Evolutionary conservation across 2,329 filamentous ascomycete genomes (phyloP).

Genomic region (Pseudocercospora fuligena): DNA sequence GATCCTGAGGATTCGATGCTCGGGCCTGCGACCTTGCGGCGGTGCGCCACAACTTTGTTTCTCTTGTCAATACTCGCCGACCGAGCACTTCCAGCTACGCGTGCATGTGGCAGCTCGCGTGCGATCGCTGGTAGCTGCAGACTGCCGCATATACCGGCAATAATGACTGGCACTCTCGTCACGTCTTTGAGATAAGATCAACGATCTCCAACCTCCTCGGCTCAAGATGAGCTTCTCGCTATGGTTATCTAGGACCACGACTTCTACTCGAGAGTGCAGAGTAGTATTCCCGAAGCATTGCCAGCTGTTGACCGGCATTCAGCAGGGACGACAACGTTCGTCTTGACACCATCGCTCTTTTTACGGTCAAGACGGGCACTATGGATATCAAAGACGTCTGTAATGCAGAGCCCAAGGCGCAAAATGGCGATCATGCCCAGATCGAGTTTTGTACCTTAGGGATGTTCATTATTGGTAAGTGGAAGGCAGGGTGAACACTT

Average conservation of each 20-base stretch:
- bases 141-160: neutral
- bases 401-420: neutral
- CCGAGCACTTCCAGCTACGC: neutral
- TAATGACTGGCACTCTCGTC: neutral
- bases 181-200: neutral
- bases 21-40: neutral
- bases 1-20: slow-evolving; percentile 1
- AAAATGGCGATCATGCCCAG: neutral
- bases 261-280: slow-evolving; percentile 3
- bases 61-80: slow-evolving; percentile 4
- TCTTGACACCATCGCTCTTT: neutral
- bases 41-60: neutral
- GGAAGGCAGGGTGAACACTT: neutral
- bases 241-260: neutral
- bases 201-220: neutral
- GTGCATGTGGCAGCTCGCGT: slow-evolving; percentile 1
- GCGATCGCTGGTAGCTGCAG: neutral
- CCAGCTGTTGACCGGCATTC: neutral
- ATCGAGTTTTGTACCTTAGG: slow-evolving; percentile 65
- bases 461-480: slow-evolving; percentile 67
- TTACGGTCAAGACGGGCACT: neutral
- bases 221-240: neutral
- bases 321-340: neutral
- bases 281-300: slow-evolving; percentile 1
- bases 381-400: neutral